Conservation (phyloP, 768 basidiomycete genomes). For the Lentinus tigrinus region DNA sequence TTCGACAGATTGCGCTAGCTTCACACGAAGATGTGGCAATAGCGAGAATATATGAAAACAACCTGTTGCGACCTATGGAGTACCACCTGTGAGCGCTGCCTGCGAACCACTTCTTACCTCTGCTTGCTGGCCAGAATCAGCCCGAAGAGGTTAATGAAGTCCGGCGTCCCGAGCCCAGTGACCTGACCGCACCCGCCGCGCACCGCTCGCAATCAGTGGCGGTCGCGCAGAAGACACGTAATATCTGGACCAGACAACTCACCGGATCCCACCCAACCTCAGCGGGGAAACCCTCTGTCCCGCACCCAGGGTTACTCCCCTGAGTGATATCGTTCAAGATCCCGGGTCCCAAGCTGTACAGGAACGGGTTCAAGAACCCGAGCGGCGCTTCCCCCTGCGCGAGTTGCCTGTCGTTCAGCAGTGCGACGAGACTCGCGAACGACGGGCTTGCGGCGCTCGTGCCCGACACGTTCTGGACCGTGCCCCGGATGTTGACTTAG, state of each 20-base stretch:
- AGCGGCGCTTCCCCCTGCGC: constrained; percentile 28
- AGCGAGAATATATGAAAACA: too few species aligned
- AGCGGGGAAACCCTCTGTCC: constrained; percentile 31
- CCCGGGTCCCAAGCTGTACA: constrained; percentile 24
- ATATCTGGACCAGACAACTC: not conserved
- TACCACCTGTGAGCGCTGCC: too few species aligned
- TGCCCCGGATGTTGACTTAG: constrained; percentile 53
- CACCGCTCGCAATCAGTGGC: not conserved
- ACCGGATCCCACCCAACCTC: constrained; percentile 29
- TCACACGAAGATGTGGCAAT: too few species aligned
- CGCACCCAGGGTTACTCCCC: constrained; percentile 26
- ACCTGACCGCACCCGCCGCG: constrained; percentile 32
- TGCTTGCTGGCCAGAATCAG: too few species aligned
- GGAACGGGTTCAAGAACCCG: constrained; percentile 37
- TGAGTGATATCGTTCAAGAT: constrained; percentile 32
- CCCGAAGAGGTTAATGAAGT: not conserved
- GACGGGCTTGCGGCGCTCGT: constrained; percentile 26
- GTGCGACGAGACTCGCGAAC: constrained; percentile 31
- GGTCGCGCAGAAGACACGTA: not conserved
- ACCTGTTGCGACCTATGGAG: too few species aligned
- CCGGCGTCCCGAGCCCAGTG: constrained; percentile 17
- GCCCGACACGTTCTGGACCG: constrained; percentile 33
- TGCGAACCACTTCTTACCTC: too few species aligned
- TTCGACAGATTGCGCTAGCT: too few species aligned
- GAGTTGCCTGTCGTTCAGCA: constrained; percentile 33